A percentile compares a stretch with the other conserved stretches of the same genome.
Evolutionary conservation across 805 yeast species (phyloP).

Genomic region (Candida morakotiae): DNA sequence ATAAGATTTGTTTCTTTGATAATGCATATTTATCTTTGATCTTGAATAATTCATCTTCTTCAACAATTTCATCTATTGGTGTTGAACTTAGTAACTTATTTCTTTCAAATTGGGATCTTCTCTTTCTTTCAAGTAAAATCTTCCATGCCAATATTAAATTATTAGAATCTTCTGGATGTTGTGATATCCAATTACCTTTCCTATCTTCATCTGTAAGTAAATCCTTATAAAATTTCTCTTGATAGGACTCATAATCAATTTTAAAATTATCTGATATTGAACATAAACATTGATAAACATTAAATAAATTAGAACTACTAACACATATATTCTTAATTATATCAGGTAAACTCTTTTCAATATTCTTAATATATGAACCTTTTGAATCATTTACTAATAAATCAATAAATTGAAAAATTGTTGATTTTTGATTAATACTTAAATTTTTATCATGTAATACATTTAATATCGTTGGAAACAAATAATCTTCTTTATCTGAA

Average conservation of each 20-base stretch:
- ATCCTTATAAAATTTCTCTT: constrained; percentile 18
- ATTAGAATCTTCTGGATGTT: constrained; percentile 17
- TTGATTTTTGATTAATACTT: constrained; percentile 60
- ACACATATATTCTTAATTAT: constrained; percentile 29
- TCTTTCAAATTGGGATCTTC: constrained; percentile 51
- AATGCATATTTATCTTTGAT: constrained; percentile 17
- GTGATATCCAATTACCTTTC: constrained; percentile 13
- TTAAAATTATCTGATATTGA: constrained; percentile 34
- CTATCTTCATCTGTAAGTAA: constrained; percentile 34
- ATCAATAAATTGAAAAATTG: constrained; percentile 67
- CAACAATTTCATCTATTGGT: constrained; percentile 19
- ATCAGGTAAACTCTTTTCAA: constrained; percentile 31
- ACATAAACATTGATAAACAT: constrained; percentile 31
- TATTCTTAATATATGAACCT: constrained; percentile 33
- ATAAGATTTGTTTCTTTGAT: constrained; percentile 53
- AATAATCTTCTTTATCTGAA: constrained; percentile 59
- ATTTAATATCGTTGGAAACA: constrained; percentile 64
- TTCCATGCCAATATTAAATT: constrained; percentile 42
- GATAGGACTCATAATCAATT: constrained; percentile 25
- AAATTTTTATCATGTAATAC: constrained; percentile 44
- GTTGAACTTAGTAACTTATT: constrained; percentile 31
- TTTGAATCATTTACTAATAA: constrained; percentile 44
- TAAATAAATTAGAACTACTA: constrained; percentile 33
- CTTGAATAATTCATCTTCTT: constrained; percentile 24
- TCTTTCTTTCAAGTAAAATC: constrained; percentile 40